These are phyloP conservation scores for Pseudocercospora musae DNA, from an alignment of 2,329 filamentous ascomycete species.

Conservation along the genomic window DNA sequence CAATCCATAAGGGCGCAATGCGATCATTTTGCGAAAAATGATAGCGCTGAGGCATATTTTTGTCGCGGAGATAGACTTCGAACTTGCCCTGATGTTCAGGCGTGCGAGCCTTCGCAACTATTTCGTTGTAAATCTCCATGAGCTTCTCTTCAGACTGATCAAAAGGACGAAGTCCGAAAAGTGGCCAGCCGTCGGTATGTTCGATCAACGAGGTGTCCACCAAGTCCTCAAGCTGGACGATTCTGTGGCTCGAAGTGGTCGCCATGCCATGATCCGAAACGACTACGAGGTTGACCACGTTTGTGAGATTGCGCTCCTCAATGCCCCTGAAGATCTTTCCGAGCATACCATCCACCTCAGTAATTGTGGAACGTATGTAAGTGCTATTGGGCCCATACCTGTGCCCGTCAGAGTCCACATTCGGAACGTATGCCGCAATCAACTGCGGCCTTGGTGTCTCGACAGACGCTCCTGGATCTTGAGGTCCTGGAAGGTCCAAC, in stretches of 20 bases:
- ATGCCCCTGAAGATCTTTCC: slow-evolving; percentile 72
- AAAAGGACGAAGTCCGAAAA: slow-evolving; percentile 83
- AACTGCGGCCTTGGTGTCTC: slow-evolving; percentile 72
- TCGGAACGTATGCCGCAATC: slow-evolving; percentile 90
- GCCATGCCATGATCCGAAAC: slow-evolving; percentile 99
- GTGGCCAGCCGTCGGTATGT: slow-evolving; percentile 89
- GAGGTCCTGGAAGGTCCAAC: slow-evolving; percentile 74
- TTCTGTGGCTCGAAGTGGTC: slow-evolving; percentile 73
- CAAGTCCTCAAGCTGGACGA: slow-evolving; percentile 87
- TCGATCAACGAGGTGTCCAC: slow-evolving; percentile 74
- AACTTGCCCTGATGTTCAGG: slow-evolving; percentile 64
- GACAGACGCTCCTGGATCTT: slow-evolving; percentile 46
- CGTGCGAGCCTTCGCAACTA: slow-evolving; percentile 53
- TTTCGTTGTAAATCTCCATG: slow-evolving; percentile 61
- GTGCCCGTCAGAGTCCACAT: slow-evolving; percentile 86
- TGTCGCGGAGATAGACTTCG: slow-evolving; percentile 81
- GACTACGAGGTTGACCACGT: slow-evolving; percentile 90
- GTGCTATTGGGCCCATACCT: slow-evolving; percentile 91
- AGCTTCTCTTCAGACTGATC: slow-evolving; percentile 57
- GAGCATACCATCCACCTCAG: slow-evolving; percentile 78
- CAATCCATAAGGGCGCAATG: slow-evolving; percentile 91
- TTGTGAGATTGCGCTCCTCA: slow-evolving; percentile 75
- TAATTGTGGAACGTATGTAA: slow-evolving; percentile 76
- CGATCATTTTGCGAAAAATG: slow-evolving; percentile 85
- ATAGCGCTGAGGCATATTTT: slow-evolving; percentile 87